Base-by-base conservation (phyloP, 306 rosid genomes). In the Urtica urens region DNA sequence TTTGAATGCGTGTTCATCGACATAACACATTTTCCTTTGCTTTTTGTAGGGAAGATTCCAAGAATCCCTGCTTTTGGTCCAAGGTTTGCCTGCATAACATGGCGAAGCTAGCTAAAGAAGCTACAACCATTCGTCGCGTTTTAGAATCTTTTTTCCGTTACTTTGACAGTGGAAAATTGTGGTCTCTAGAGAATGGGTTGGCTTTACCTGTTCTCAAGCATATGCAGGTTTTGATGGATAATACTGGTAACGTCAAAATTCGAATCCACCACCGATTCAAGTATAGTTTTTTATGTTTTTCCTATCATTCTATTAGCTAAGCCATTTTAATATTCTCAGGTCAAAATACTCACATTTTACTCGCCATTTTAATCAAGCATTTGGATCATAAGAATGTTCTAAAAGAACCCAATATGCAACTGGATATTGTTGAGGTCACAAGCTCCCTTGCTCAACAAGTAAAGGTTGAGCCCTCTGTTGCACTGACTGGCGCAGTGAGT, bases 41-140 rank as follows among this genome's bases (percentile, higher is more conserved):
- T 59, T 55, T 31, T 53, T 45, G 21, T 70, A 92, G 99, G 68
- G 96, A 85, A 57, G 93, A 85, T 55, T 81, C 82, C 65, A 72
- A 42, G 44, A 85, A 69, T 49, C 83, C 87, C 40, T 49, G 79
- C 67, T 81, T 85, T 72, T 92, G 99, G 99, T 71, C 96, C 6
- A 81, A 92, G 55, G 79, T 85, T 71, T 82, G 96, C 80, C 83
- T 92, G 33, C 74, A 79, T 60, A 79, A 73, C 59, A 85, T 92
- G 94, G 93, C 99, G 63, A 82, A 67, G 72, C 78, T 85, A 53
- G 94, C 96, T 63, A 82, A 73, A 70, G 99, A 85, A 73, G 94
- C 87, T 43, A 67, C 87, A 60, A 85, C 99, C 41, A 65, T 85
- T 31, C 80, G 99, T 23, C 96, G 93, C 65, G 80, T 92, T 49